Base-by-base conservation (phyloP, 306 rosid species). In the Inga leiocalycina region DNA sequence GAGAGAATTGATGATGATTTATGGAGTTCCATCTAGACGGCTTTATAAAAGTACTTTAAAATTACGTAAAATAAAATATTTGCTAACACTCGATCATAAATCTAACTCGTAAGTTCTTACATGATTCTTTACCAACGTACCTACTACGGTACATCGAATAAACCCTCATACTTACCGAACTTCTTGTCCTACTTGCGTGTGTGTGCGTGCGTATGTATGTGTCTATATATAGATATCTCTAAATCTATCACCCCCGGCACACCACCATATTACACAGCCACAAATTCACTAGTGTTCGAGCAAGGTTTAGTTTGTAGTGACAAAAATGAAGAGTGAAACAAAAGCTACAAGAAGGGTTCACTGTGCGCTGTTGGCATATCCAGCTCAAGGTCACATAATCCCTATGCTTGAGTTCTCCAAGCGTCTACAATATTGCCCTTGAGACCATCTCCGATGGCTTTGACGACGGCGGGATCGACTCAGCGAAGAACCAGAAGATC, bases 321-420 rank as follows among this genome's bases (percentile, higher is more conserved):
- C 45, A 39, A 69, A 69, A 44, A 71, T 43, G 46, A 70, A 10
- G 46, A 51, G 61, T 16, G 66, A 51, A 75, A 52, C 20, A 27
- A 20, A 24, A 70, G 8, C 19, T 0, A 30, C 3, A 6, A 69
- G 74, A 69, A 77, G 0, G 66, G 48, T 16, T 12, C 87, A 83
- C 57, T 76, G 66, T 30, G 20, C 80, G 62, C 34, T 83, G 30
- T 24, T 80, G 8, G 15, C 83, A 35, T 86, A 30, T 46, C 89
- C 83, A 20, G 20, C 34, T 32, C 86, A 83, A 61, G 84, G 89
- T n/a, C 89, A 86, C 52, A 32, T 83, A 6, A 86, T 80, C 62
- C 89, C 89, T 5, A 46, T 86, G 77, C 76, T 79, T 70, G 82
- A 86, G 71, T 83, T 86, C 80, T 71, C 80, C 27, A 86, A 83